These are phyloP conservation scores for Colletotrichum incanum DNA, from an alignment of 2,329 filamentous ascomycete genomes.

Conservation along the genomic window DNA sequence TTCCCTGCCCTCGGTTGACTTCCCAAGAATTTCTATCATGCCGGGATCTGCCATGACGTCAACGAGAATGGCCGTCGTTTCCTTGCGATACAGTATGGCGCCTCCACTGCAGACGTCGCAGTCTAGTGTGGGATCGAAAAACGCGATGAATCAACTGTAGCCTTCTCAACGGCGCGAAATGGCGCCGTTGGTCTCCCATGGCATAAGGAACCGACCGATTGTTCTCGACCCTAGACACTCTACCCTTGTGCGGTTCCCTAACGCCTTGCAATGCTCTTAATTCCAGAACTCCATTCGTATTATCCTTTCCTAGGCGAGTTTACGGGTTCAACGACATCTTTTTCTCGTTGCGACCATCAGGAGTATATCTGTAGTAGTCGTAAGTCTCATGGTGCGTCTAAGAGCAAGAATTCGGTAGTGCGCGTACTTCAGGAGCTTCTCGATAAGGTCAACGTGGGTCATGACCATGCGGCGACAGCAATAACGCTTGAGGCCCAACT, in stretches of 20 bases:
- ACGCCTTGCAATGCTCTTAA: conserved; percentile 47
- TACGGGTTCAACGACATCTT: conserved; percentile 62
- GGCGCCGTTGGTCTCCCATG: not conserved
- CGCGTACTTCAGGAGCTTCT: conserved; percentile 93
- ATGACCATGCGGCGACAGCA: conserved; percentile 99
- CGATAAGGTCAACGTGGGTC: conserved; percentile 98
- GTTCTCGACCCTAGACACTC: not conserved
- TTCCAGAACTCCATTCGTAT: conserved; percentile 29
- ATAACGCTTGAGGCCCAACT: conserved; percentile 93
- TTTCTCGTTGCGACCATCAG: conserved; percentile 75
- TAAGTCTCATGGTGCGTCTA: conserved; percentile 42
- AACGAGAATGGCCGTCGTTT: not conserved
- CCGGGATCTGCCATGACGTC: not conserved
- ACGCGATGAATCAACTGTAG: not conserved
- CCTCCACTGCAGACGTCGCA: not conserved
- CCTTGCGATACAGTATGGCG: not conserved
- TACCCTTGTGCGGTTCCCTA: conserved; percentile 22
- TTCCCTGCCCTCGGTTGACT: not conserved
- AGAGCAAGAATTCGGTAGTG: not conserved
- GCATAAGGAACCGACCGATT: not conserved
- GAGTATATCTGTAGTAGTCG: conserved; percentile 67
- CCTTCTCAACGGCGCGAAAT: not conserved
- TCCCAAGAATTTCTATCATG: too few species aligned
- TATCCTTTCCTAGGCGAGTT: conserved; percentile 42
- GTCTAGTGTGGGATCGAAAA: not conserved